Evolutionary conservation across 225 moss, liverwort and hornwort genomes (phyloP).

Genomic region (Rhytidiadelphus loreus): DNA sequence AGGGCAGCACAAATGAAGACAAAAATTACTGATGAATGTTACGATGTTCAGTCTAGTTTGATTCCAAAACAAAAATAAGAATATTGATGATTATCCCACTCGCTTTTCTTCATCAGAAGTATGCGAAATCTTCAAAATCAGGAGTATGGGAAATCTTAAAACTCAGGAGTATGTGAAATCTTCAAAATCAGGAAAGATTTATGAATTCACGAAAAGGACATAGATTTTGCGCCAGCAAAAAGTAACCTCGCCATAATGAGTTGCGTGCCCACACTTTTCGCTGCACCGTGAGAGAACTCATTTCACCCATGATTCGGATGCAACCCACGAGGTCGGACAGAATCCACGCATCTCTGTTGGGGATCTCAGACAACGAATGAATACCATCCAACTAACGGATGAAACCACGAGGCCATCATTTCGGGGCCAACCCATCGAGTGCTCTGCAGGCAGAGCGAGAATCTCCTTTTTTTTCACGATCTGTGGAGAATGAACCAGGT

Average conservation of each 20-base stretch:
- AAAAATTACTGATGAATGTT: too few relatives aligned
- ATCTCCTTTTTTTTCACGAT: neutral
- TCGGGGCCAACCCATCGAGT: neutral
- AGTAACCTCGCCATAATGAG: neutral
- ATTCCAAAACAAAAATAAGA: neutral
- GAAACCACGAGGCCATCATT: neutral
- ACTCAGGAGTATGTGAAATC: too few relatives aligned
- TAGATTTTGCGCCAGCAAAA: neutral
- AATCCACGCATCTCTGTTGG: neutral
- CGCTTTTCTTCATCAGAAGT: neutral
- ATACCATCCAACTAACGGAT: neutral
- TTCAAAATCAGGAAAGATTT: neutral
- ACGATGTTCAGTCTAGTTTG: neutral
- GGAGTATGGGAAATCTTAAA: too few relatives aligned
- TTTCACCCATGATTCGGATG: neutral
- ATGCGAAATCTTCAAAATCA: neutral
- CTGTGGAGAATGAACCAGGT: slow-evolving; percentile 1
- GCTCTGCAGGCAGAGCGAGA: neutral
- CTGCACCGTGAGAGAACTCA: too few relatives aligned
- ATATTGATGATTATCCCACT: neutral
- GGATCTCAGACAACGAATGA: neutral
- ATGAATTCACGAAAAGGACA: neutral
- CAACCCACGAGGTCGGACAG: neutral
- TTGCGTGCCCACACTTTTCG: neutral
- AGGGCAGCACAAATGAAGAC: neutral